Percentiles rank a stretch among this genome's conserved stretches.
phyloP scores from a whole-genome alignment of 73 alveolate species.

The Stentor coeruleus region DNA sequence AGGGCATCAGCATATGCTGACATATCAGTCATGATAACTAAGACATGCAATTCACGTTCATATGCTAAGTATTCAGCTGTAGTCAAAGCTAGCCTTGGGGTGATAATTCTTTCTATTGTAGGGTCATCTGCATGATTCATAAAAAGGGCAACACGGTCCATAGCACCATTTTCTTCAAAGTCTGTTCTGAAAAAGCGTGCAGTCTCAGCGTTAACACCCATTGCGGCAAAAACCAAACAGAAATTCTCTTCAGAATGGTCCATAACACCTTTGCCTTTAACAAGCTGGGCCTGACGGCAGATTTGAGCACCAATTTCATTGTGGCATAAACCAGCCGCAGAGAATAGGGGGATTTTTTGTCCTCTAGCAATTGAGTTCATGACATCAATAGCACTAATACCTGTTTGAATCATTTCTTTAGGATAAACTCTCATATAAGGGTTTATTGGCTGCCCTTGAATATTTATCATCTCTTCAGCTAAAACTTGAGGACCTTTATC shows the following conservation, averaged over 20 bases:
- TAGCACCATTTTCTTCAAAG: constrained; percentile 99
- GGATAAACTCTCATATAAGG: constrained; percentile 97
- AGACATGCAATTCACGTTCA: constrained; percentile 96
- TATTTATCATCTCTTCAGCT: constrained; percentile 99
- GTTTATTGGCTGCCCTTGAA: constrained; percentile 98
- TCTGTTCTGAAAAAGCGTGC: constrained; percentile 99
- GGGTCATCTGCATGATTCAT: constrained; percentile 97
- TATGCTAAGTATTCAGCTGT: constrained; percentile 99
- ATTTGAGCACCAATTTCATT: constrained; percentile 99
- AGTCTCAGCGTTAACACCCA: constrained; percentile 99
- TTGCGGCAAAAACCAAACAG: constrained; percentile 99
- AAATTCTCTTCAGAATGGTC: constrained; percentile 99
- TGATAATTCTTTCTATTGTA: constrained; percentile 88
- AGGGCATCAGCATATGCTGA: constrained; percentile 99
- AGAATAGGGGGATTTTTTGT: constrained; percentile 93
- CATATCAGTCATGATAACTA: constrained; percentile 99
- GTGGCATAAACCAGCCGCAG: constrained; percentile 97
- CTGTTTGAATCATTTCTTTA: constrained; percentile 98
- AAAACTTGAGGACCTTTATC: constrained; percentile 99
- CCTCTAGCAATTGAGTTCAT: constrained; percentile 99
- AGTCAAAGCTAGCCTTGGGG: constrained; percentile 99
- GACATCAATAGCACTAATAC: constrained; percentile 99
- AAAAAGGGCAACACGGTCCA: constrained; percentile 99
- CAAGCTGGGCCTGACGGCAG: constrained; percentile 99
- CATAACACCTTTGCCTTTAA: constrained; percentile 94